Conservation (phyloP, 257 asterid genomes). For the Penstemon newberryi region DNA sequence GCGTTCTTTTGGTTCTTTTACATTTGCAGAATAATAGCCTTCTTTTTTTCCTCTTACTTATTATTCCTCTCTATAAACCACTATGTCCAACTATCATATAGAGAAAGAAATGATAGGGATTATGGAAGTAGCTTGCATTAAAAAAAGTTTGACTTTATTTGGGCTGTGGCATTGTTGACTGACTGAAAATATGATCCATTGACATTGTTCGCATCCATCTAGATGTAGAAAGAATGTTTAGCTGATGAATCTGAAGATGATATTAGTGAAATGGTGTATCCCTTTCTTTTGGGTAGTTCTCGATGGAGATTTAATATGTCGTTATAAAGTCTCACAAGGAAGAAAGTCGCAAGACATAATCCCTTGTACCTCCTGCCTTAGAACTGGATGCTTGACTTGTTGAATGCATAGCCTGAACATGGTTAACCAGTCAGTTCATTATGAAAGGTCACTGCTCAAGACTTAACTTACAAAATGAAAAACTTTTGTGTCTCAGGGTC, state of each 20-base stretch:
- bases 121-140: conserved; percentile 12
- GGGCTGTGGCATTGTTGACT: conserved; percentile 1
- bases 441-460: conserved; percentile 17
- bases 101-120: conserved; percentile 10
- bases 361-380: conserved; percentile 11
- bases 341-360: conserved; percentile 2
- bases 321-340: conserved; percentile 3
- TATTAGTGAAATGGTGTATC: background rate
- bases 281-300: background rate
- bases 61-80: conserved; percentile 5
- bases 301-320: conserved; percentile 12
- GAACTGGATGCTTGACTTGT: conserved; percentile 15
- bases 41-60: conserved; percentile 10
- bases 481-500: background rate
- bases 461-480: conserved; percentile 12
- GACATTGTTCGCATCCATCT: conserved; percentile 9
- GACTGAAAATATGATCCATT: conserved; percentile 13
- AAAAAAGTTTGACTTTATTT: background rate
- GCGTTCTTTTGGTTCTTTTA: background rate
- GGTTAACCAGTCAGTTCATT: background rate
- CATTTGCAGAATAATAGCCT: conserved; percentile 19
- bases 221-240: conserved; percentile 3
- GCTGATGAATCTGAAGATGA: conserved; percentile 3
- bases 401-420: background rate
- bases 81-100: background rate